Evolutionary conservation across 2,329 filamentous ascomycete genomes (phyloP).

Genomic region (Sphaerostilbella broomeana): DNA sequence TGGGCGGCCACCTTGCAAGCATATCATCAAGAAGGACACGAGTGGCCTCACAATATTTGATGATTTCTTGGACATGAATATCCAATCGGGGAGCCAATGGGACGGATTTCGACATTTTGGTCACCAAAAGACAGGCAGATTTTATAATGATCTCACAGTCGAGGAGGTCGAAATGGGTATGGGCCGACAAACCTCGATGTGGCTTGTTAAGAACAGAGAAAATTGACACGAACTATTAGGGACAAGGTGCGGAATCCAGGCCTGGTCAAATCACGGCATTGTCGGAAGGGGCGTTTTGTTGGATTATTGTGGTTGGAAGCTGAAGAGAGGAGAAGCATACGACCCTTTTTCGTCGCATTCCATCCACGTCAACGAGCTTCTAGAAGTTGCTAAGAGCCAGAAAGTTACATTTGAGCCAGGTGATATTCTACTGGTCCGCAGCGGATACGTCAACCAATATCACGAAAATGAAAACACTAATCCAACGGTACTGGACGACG

Average conservation of each 20-base stretch:
- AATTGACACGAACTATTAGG: too few relatives aligned
- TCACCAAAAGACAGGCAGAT: slow-evolving; percentile 34
- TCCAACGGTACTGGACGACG: slow-evolving; percentile 33
- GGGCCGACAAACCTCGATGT: too few relatives aligned
- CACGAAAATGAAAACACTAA: not conserved
- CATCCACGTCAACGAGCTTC: slow-evolving; percentile 24
- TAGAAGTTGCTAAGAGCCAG: slow-evolving; percentile 32
- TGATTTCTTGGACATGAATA: slow-evolving; percentile 44
- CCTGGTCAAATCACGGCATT: slow-evolving; percentile 43
- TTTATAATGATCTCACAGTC: slow-evolving; percentile 42
- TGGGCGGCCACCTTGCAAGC: not conserved
- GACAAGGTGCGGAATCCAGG: slow-evolving; percentile 40
- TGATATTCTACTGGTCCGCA: slow-evolving; percentile 41
- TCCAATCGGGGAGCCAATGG: slow-evolving; percentile 47
- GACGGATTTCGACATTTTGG: slow-evolving; percentile 44
- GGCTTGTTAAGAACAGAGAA: too few relatives aligned
- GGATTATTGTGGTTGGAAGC: slow-evolving; percentile 42
- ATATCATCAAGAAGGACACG: not conserved
- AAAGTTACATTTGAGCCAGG: slow-evolving; percentile 40
- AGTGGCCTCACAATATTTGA: not conserved
- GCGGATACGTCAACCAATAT: slow-evolving; percentile 34
- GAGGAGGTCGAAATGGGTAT: slow-evolving; percentile 26
- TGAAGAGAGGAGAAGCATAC: slow-evolving; percentile 30
- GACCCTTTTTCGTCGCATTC: slow-evolving; percentile 34
- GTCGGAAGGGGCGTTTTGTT: slow-evolving; percentile 44